These are phyloP conservation scores for Komagataella kurtzmanii DNA, from an alignment of 805 yeast species.

Conservation along the genomic window DNA sequence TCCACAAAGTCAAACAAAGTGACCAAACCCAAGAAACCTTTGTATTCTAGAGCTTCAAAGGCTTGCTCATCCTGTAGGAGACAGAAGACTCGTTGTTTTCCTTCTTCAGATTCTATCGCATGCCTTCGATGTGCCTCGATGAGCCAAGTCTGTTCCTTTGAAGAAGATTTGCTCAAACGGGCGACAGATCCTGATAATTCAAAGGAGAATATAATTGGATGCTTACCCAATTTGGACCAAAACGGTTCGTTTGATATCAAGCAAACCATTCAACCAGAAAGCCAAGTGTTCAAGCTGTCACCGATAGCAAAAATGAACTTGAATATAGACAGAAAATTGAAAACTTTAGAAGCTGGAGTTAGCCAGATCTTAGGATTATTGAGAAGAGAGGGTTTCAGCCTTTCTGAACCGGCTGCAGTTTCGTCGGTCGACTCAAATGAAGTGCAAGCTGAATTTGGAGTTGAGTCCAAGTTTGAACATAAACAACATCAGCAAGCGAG, in stretches of 20 bases:
- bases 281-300: conserved; percentile 2
- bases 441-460: neutral
- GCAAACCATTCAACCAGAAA: conserved; percentile 4
- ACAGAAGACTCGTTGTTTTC: conserved; percentile 41
- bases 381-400: neutral
- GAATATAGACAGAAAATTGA: neutral
- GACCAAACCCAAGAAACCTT: neutral
- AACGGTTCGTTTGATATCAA: conserved; percentile 5
- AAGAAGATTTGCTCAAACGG: conserved; percentile 10
- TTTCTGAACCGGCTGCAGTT: neutral
- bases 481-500: neutral
- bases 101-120: conserved; percentile 30
- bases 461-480: neutral
- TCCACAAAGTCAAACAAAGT: neutral
- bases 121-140: conserved; percentile 50
- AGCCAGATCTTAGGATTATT: neutral
- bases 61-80: conserved; percentile 19
- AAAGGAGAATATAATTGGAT: conserved; percentile 1
- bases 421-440: neutral
- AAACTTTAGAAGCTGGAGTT: neutral
- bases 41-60: conserved; percentile 10
- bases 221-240: conserved; percentile 3
- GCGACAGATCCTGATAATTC: conserved; percentile 2
- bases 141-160: conserved; percentile 39
- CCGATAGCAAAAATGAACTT: neutral